Percentiles rank a stretch among this genome's conserved stretches.
phyloP scores from a whole-genome alignment of 176 grass and related monocot genomes.

The Oryza brachyantha region DNA sequence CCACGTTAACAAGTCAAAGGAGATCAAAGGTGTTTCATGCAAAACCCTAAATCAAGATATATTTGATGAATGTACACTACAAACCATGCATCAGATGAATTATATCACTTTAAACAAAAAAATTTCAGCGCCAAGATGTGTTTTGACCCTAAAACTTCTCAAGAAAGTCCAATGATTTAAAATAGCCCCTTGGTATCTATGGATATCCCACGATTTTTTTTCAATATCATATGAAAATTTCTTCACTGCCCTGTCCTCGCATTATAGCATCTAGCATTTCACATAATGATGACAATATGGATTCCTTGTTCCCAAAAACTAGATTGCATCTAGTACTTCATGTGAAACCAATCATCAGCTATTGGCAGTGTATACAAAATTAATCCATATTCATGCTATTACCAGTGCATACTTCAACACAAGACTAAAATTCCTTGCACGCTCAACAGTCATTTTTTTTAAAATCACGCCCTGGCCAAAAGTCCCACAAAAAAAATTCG shows the following conservation, averaged over 20 bases:
- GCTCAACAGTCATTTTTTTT: neutral
- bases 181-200: neutral
- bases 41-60: slow-evolving; percentile 13
- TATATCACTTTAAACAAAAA: neutral
- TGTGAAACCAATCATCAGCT: slow-evolving; percentile 3
- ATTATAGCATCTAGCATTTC: too few species aligned
- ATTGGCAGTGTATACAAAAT: neutral
- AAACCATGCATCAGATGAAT: neutral
- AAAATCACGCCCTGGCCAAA: slow-evolving; percentile 12
- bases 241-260: too few species aligned
- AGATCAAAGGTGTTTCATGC: neutral
- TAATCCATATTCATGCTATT: neutral
- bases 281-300: neutral
- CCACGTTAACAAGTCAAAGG: neutral
- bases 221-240: too few species aligned
- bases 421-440: neutral
- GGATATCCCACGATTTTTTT: slow-evolving; percentile 1
- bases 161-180: neutral
- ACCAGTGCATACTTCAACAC: neutral
- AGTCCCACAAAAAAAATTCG: neutral
- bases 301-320: neutral
- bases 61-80: neutral
- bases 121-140: neutral
- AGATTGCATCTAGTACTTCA: neutral
- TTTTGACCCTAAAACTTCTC: slow-evolving; percentile 11